Evolutionary conservation across 1,139 yeast species (phyloP), one percentile per base, ranked within the genome.

Genomic region (Yamadazyma membranifaciens): DNA sequence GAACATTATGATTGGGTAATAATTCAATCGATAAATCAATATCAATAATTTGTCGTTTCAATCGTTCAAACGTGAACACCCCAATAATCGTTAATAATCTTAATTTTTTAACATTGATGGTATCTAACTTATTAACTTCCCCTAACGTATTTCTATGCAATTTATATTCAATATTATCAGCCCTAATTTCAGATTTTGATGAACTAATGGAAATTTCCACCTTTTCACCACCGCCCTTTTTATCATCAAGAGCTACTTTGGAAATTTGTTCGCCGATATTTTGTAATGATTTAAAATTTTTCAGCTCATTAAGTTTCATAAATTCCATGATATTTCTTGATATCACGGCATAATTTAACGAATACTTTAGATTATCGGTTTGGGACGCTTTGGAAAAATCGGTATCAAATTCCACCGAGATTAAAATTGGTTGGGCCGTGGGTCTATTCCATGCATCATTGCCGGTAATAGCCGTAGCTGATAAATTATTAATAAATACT

Each of bases 281-380:
- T 16, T 73, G 74, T 37, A 81, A 56, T 1, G 78, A 73, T 54
- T 64, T 70, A 69, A 70, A 84, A 54, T 72, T 78, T 38, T 60
- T 59, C 48, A 62, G 69, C 43, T 67, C 70, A 49, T 73, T 63
- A 3, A 62, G 46, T 43, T 69, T 76, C 55, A 83, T 75, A 50
- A 62, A 73, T n/a, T 72, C 69, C 31, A 75, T 60, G 29, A 87
- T 67, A 37, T 80, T 78, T 39, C 88, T 69, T 3, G 91, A 80
- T 11, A 91, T 76, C 10, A 82, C 91, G 1, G 96, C 97, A 62
- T 91, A 91, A 61, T 89, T 91, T 49, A 91, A 74, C 5, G 96
- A 85, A 56, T 85, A 81, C 44, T 80, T 78, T 51, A 91, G 69
- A 57, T 88, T 89, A 60, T 91, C 98, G 0, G 83, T 78, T 11